A percentile compares a stretch with the other conserved stretches of the same genome.
These are phyloP conservation scores for Posidonia oceanica DNA, from an alignment of 116 monocot genomes.

Conservation along the genomic window DNA sequence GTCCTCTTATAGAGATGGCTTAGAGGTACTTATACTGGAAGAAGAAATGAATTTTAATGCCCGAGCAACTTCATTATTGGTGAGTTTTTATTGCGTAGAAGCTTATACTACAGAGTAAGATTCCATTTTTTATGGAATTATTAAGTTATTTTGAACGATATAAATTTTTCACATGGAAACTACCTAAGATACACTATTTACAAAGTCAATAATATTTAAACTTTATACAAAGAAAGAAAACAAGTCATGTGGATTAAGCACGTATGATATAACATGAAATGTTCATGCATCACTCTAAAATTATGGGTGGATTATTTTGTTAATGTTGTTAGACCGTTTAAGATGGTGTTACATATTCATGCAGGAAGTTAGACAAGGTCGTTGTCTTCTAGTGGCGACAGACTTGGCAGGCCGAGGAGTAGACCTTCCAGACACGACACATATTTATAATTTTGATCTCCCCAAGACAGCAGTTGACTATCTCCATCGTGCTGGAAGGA, in stretches of 20 bases:
- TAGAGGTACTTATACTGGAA: slow-evolving; percentile 61
- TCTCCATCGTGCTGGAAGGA: slow-evolving; percentile 87
- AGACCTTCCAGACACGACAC: slow-evolving; percentile 79
- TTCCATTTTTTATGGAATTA: too few relatives aligned
- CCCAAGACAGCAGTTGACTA: slow-evolving; percentile 68
- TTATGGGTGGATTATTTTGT: background rate
- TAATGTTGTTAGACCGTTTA: background rate
- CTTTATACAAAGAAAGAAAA: too few relatives aligned
- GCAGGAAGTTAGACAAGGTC: slow-evolving; percentile 62
- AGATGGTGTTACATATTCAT: background rate
- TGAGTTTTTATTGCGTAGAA: slow-evolving; percentile 16
- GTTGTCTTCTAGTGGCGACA: slow-evolving; percentile 77
- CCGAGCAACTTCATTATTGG: slow-evolving; percentile 53
- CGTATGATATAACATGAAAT: background rate
- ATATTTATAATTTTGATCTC: slow-evolving; percentile 90
- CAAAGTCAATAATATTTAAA: too few relatives aligned
- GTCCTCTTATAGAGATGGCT: slow-evolving; percentile 35
- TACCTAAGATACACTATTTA: too few relatives aligned
- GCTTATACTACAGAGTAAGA: too few relatives aligned
- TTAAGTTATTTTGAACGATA: too few relatives aligned
- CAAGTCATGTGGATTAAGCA: background rate
- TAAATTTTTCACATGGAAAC: too few relatives aligned
- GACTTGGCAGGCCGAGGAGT: slow-evolving; percentile 95
- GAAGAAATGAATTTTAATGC: slow-evolving; percentile 95
- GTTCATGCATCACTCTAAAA: too few relatives aligned